phyloP scores from a whole-genome alignment of 208 protist species.

The Trypanosoma boissoni region DNA sequence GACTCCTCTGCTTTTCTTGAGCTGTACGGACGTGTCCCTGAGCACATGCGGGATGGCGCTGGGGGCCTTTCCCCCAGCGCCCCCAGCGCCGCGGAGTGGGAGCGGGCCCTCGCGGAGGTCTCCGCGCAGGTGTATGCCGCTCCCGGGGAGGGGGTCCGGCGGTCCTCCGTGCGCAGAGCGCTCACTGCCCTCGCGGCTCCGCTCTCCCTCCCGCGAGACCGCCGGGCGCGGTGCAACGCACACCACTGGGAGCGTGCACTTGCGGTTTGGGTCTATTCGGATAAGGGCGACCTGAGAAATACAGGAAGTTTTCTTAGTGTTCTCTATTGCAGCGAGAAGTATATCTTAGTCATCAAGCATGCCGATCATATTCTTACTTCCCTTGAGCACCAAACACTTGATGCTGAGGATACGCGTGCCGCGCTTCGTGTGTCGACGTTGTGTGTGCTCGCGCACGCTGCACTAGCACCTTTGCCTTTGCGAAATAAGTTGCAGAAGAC shows the following conservation, averaged over 20 bases:
- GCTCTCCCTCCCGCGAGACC: constrained; percentile 5
- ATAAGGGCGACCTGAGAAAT: constrained; percentile 7
- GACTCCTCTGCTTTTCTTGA: constrained; percentile 19
- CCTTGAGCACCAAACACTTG: background rate
- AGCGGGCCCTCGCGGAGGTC: constrained; percentile 14
- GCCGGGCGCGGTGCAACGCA: constrained; percentile 5
- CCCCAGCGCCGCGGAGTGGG: background rate
- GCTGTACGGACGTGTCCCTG: constrained; percentile 21
- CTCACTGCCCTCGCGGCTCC: constrained; percentile 1
- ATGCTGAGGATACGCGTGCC: constrained; percentile 3
- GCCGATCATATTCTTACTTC: background rate
- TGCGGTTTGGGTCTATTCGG: constrained; percentile 11
- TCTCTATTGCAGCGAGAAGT: constrained; percentile 18
- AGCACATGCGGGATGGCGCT: background rate
- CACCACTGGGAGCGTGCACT: constrained; percentile 13
- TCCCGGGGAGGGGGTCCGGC: constrained; percentile 8
- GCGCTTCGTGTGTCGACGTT: constrained; percentile 10
- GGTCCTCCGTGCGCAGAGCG: background rate
- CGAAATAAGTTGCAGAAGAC: background rate
- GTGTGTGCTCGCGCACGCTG: constrained; percentile 16
- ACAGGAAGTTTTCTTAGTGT: constrained; percentile 10
- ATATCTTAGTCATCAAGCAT: constrained; percentile 6
- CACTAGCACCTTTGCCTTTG: background rate
- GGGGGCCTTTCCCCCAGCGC: background rate
- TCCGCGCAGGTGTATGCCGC: constrained; percentile 21